Conservation (phyloP, 2,329 filamentous ascomycete species). For the Xylaria hypoxylon region DNA sequence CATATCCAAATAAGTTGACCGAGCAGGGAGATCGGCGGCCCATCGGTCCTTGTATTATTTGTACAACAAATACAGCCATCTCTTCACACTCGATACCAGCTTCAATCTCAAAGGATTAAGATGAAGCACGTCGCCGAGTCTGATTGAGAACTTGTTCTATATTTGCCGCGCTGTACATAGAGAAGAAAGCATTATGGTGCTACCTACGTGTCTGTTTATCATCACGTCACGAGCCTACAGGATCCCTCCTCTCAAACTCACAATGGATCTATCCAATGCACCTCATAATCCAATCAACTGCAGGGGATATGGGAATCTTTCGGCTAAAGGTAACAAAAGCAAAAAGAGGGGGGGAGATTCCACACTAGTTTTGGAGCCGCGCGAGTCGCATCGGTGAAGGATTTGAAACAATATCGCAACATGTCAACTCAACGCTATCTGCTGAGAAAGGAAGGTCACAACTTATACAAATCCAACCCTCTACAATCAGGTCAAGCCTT, state of each 20-base stretch:
- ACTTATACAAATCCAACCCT: neutral
- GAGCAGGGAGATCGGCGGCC: conserved; percentile 14
- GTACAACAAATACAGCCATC: conserved; percentile 28
- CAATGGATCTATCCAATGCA: neutral
- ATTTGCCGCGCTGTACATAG: conserved; percentile 22
- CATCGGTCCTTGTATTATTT: conserved; percentile 31
- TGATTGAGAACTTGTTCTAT: neutral
- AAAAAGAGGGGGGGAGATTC: neutral
- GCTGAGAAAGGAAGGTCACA: neutral
- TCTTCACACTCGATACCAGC: conserved; percentile 17
- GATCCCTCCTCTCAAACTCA: neutral
- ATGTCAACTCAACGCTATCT: neutral
- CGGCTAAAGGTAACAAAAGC: neutral
- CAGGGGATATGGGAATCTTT: neutral
- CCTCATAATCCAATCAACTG: neutral
- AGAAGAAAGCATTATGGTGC: conserved; percentile 3
- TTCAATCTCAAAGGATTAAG: conserved; percentile 4
- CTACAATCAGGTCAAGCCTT: neutral
- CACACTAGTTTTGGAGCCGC: neutral
- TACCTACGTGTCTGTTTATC: conserved; percentile 4
- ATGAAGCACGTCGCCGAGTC: conserved; percentile 1
- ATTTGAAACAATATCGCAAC: neutral
- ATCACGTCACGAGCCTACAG: neutral
- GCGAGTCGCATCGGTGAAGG: neutral
- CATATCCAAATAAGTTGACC: conserved; percentile 8